phyloP scores from a whole-genome alignment of 495 filamentous ascomycete species.

The Neurospora terricola region DNA sequence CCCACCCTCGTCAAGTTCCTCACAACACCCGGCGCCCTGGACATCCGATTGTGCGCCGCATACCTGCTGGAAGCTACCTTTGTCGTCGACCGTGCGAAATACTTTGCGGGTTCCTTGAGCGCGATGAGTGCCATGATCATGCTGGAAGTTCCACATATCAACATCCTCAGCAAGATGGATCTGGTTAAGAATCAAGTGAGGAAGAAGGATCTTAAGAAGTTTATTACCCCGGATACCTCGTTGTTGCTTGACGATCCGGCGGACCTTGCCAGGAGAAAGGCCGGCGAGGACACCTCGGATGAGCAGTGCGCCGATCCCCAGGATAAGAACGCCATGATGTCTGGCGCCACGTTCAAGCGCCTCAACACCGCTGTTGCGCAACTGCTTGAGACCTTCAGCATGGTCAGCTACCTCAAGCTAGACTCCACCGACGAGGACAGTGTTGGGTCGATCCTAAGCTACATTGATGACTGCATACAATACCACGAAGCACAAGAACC shows the following conservation, averaged over 20 bases:
- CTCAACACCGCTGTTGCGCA: slow-evolving; percentile 79
- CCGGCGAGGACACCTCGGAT: slow-evolving; percentile 23
- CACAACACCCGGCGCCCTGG: slow-evolving; percentile 65
- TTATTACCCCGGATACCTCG: slow-evolving; percentile 70
- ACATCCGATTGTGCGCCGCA: slow-evolving; percentile 86
- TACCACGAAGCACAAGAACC: slow-evolving; percentile 96
- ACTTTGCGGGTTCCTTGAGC: slow-evolving; percentile 87
- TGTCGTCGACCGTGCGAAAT: slow-evolving; percentile 89
- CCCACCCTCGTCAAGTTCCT: slow-evolving; percentile 78
- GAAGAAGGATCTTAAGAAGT: slow-evolving; percentile 75
- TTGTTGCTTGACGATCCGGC: slow-evolving; percentile 62
- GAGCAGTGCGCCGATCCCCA: slow-evolving; percentile 43
- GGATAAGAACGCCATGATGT: slow-evolving; percentile 59
- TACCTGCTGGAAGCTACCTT: slow-evolving; percentile 95
- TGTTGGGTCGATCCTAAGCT: slow-evolving; percentile 80
- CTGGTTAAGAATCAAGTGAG: slow-evolving; percentile 75
- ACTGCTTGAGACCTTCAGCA: slow-evolving; percentile 91
- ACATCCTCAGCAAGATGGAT: slow-evolving; percentile 95
- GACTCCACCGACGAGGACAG: slow-evolving; percentile 92
- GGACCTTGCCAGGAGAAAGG: slow-evolving; percentile 36
- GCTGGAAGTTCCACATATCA: slow-evolving; percentile 92
- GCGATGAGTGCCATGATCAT: slow-evolving; percentile 99
- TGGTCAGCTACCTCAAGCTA: slow-evolving; percentile 88
- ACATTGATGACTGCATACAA: slow-evolving; percentile 94
- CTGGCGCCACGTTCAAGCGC: slow-evolving; percentile 62